Base-by-base conservation (phyloP, 2,329 filamentous ascomycete genomes). In the Fusarium zealandicum region DNA sequence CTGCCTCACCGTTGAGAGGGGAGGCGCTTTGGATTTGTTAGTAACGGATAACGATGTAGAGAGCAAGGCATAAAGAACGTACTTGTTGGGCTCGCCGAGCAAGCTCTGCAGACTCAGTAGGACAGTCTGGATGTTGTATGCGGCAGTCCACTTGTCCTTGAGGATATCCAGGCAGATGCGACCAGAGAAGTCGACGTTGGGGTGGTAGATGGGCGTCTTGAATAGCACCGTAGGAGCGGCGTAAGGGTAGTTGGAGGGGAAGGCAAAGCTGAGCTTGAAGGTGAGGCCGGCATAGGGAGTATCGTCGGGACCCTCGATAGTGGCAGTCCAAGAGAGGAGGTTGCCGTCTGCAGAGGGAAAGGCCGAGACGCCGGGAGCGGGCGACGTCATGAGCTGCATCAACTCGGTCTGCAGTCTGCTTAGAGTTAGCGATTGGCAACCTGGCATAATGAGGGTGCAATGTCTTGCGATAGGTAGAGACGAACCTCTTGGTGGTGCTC, bases 181-280 rank as follows among this genome's bases (percentile, higher is more conserved):
- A 33, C 95, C 95, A 4, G 90, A 93, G 79, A 99, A 97, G 78
- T 99, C 95, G 67, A 99, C 91, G 69, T 99, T 99, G 47, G 95
- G 95, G 76, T 99, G 95, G 81, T 98, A 99, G 77, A 99, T 97
- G 31, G 95, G 95, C 6, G 96, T 99, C 80, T 93, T 96, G 86
- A 97, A 99, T 54, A 96, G 83, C 14, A 99, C 95, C 3, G 89
- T 92, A 1, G 95, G 95, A 17, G 95, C 86, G 2, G 88, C 85
- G 74, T 97, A 97, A 9, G 95, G 95, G 73, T 99, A 99, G 78
- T 93, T 96, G 67, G 84, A 80, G 8, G 93, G 92, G 76, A 98
- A 99, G 40, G 86, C 82, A 73, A 99, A 93, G 65, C 87, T 89
- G 65, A 99, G 90, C 80, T 97, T 98, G 78, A 99, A 89, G 40